These are phyloP conservation scores for Diospyros kaki DNA, from an alignment of 148 eudicot genomes.

Conservation along the genomic window DNA sequence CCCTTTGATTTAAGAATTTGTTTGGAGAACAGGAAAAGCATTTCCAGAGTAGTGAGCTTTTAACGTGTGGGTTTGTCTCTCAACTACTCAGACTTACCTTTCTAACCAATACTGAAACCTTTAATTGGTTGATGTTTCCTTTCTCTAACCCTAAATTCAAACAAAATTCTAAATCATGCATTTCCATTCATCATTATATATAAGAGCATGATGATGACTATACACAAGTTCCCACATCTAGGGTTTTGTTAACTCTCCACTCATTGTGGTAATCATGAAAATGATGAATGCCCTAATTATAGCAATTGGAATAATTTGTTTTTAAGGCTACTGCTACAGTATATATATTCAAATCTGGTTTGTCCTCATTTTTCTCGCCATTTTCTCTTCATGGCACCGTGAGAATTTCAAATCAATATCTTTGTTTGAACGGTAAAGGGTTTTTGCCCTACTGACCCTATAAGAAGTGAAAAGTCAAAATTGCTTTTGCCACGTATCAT, in stretches of 20 bases:
- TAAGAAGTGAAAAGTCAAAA: not conserved
- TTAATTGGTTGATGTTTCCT: too few species aligned
- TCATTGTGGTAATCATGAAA: not conserved
- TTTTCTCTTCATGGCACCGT: not conserved
- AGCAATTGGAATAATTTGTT: too few species aligned
- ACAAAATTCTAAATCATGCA: too few species aligned
- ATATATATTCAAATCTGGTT: too few species aligned
- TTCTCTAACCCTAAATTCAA: too few species aligned
- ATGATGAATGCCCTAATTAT: too few species aligned
- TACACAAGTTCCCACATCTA: too few species aligned
- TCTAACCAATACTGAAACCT: not conserved
- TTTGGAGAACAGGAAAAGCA: constrained; percentile 13
- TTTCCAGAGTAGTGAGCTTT: constrained; percentile 26
- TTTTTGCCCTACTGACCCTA: not conserved
- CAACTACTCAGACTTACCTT: constrained; percentile 12
- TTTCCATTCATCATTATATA: not conserved
- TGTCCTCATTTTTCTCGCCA: not conserved
- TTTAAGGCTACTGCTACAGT: too few species aligned
- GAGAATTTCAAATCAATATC: not conserved
- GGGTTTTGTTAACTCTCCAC: too few species aligned
- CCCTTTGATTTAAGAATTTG: not conserved
- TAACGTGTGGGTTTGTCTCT: constrained; percentile 19
- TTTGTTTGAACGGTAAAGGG: not conserved
- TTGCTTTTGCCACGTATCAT: not conserved
- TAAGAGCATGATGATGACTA: not conserved